A percentile compares a stretch with the other conserved stretches of the same genome.
Evolutionary conservation across 2,329 filamentous ascomycete species (phyloP).

Genomic region (Paecilomyces variotii): DNA sequence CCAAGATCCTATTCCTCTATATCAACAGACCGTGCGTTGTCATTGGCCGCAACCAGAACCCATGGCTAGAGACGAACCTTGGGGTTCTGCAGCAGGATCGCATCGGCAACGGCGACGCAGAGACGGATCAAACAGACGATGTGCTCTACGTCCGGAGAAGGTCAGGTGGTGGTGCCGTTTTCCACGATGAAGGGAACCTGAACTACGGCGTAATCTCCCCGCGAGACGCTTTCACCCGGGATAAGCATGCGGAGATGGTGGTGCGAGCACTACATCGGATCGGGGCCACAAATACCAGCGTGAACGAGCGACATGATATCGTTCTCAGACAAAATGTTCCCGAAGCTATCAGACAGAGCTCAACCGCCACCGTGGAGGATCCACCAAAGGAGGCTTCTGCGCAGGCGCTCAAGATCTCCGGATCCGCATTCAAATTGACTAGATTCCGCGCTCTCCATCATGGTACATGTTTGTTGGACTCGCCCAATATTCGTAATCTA

Average conservation of each 20-base stretch:
- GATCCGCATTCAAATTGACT: constrained; percentile 91
- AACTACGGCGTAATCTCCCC: constrained; percentile 93
- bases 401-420: constrained; percentile 69
- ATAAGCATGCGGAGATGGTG: constrained; percentile 88
- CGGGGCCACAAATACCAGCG: constrained; percentile 50
- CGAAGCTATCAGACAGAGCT: constrained; percentile 7
- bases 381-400: constrained; percentile 23
- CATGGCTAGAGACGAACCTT: constrained; percentile 86
- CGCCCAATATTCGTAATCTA: constrained; percentile 64
- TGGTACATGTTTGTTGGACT: constrained; percentile 76
- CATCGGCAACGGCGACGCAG: constrained; percentile 9
- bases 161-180: constrained; percentile 86
- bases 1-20: constrained; percentile 78
- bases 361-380: constrained; percentile 40
- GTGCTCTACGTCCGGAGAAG: constrained; percentile 69
- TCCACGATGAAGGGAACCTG: constrained; percentile 86
- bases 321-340: constrained; percentile 45
- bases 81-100: constrained; percentile 45
- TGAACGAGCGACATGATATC: constrained; percentile 91
- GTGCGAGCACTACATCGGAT: constrained; percentile 62
- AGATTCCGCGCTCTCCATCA: constrained; percentile 77
- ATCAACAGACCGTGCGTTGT: constrained; percentile 80
- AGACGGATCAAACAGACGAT: constrained; percentile 18
- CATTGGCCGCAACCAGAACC: constrained; percentile 94
- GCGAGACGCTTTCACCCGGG: constrained; percentile 64